These are phyloP conservation scores for Rhynchospora pubera DNA, from an alignment of 176 grass and related monocot species.

Conservation along the genomic window DNA sequence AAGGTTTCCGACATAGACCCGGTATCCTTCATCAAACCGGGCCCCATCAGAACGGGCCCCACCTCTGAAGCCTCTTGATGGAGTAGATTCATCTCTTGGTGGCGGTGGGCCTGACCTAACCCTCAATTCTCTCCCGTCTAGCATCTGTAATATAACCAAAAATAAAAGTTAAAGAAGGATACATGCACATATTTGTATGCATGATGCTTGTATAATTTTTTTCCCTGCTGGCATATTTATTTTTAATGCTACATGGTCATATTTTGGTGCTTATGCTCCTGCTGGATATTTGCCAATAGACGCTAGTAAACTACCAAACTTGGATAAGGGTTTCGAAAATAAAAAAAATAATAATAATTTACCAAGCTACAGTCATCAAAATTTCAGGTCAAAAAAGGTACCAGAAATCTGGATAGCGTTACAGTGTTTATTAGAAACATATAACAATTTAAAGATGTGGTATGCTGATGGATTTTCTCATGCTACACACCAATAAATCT, in stretches of 20 bases:
- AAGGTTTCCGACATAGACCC: constrained; percentile 84
- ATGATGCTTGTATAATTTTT: neutral
- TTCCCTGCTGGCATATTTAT: neutral
- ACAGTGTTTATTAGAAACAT: neutral
- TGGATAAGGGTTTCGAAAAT: neutral
- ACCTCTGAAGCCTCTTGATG: constrained; percentile 41
- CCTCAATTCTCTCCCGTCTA: constrained; percentile 69
- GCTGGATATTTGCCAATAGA: neutral
- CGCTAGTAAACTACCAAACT: neutral
- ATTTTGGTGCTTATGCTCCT: neutral
- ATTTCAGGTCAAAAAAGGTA: neutral
- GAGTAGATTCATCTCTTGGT: constrained; percentile 33
- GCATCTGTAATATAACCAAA: constrained; percentile 34
- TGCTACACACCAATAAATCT: neutral
- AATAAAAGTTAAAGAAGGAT: neutral
- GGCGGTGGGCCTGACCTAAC: constrained; percentile 79
- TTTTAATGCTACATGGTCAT: neutral
- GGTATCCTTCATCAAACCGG: constrained; percentile 39
- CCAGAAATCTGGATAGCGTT: neutral
- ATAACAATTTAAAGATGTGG: no score
- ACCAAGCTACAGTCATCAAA: neutral
- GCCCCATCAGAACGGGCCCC: constrained; percentile 2
- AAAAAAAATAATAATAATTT: neutral
- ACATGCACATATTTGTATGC: neutral
- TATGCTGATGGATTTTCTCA: neutral